These are phyloP conservation scores for Pythium biforme DNA, from an alignment of 352 stramenopile species.

Conservation along the genomic window DNA sequence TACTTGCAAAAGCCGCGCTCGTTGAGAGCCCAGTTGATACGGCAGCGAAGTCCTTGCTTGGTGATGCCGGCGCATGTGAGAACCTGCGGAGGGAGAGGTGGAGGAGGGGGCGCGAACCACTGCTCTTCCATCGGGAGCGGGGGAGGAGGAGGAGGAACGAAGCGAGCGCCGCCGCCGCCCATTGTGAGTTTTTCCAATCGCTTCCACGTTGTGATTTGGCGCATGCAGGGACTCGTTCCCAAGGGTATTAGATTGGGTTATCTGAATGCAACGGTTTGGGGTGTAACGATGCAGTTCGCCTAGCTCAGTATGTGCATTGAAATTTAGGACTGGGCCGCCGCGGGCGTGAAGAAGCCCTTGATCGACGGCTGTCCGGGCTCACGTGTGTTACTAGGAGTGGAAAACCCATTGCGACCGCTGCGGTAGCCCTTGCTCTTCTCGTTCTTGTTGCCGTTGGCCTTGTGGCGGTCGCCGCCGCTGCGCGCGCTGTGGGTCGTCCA, in stretches of 20 bases:
- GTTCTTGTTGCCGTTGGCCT: constrained; percentile 17
- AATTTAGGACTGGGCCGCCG: neutral
- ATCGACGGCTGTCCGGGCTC: constrained; percentile 8
- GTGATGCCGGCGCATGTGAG: too few relatives aligned
- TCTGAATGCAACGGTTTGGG: neutral
- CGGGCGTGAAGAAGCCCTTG: constrained; percentile 9
- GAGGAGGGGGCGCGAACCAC: neutral
- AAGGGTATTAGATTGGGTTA: too few relatives aligned
- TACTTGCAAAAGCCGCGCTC: neutral
- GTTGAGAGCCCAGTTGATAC: neutral
- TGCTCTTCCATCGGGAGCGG: too few relatives aligned
- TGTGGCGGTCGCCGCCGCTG: constrained; percentile 10
- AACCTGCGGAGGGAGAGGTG: neutral
- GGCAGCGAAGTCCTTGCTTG: neutral
- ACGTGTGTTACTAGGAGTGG: neutral
- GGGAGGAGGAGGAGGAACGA: too few relatives aligned
- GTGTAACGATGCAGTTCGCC: too few relatives aligned
- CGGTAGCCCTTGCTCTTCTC: constrained; percentile 25
- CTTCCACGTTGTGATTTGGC: too few relatives aligned
- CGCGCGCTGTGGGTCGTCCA: constrained; percentile 17
- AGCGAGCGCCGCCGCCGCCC: too few relatives aligned
- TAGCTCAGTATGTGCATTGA: too few relatives aligned
- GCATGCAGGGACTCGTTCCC: too few relatives aligned
- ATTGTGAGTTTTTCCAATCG: neutral
- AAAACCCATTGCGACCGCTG: constrained; percentile 18